These are phyloP conservation scores for Leishmania guyanensis DNA, from an alignment of 208 protist genomes.

Conservation along the genomic window DNA sequence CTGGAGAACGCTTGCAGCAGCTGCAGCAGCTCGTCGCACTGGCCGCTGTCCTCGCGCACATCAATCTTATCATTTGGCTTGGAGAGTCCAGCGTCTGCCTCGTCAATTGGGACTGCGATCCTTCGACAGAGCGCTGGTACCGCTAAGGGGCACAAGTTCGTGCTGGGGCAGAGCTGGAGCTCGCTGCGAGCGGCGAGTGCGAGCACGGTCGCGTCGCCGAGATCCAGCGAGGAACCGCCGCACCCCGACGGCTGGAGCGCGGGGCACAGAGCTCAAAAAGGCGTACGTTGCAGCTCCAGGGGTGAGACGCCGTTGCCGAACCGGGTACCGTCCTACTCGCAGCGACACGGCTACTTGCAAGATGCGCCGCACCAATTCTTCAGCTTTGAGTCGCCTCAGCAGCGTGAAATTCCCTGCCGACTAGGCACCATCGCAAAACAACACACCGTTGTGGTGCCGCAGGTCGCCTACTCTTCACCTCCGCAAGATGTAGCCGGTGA, in stretches of 20 bases:
- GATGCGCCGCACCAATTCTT: not conserved
- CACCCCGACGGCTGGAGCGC: not conserved
- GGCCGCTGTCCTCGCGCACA: not conserved
- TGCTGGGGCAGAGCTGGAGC: not conserved
- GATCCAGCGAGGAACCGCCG: not conserved
- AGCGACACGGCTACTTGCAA: not conserved
- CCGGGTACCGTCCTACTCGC: not conserved
- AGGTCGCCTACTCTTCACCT: not conserved
- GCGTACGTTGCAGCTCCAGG: not conserved
- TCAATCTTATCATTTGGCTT: conserved; percentile 7
- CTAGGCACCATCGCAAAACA: not conserved
- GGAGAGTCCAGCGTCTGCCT: not conserved
- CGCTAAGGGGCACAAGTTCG: not conserved
- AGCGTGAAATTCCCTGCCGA: not conserved
- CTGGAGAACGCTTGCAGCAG: not conserved
- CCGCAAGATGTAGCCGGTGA: not conserved
- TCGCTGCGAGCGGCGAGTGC: not conserved
- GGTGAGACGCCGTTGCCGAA: not conserved
- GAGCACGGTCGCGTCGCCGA: not conserved
- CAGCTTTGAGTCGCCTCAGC: not conserved
- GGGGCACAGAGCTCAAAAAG: not conserved
- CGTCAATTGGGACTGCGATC: not conserved
- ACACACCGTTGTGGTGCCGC: not conserved
- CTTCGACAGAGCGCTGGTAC: not conserved
- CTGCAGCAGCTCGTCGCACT: not conserved